Base-by-base conservation (phyloP, 352 stramenopile genomes). In the Globisporangium camurandrum region DNA sequence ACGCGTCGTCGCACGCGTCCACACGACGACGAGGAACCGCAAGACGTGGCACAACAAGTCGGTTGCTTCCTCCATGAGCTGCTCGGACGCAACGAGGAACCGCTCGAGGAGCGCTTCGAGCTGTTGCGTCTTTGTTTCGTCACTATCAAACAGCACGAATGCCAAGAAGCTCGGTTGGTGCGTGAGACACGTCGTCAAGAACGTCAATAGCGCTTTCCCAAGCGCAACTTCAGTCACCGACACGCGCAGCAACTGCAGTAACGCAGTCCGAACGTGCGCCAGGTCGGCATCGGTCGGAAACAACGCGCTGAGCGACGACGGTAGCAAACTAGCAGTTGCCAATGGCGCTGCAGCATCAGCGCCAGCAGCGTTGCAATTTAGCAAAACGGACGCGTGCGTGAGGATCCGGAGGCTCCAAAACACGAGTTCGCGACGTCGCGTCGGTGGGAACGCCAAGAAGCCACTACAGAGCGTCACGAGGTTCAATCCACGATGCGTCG, bases 81-180 rank as follows among this genome's bases (percentile, higher is more conserved):
- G 69, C 41, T 85, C 76, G 3, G 76, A 84, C n/a, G 64, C 49
- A 33, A 71, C 55, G 11, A 88, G 64, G 45, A 86, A 77, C 3
- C 61, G 64, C 38, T 79, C 67, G 17, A 88, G 34, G 28, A 86
- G 51, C 19, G 55, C 49, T 48, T 75, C 58, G 56, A 72, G 56
- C 44, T 55, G 51, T 47, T 57, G 19, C 10, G 57, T 62, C 12
- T 55, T 36, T 26, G 49, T 57, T 0, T 51, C 28, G 37, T 7
- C 31, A 7, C 68, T 54, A 22, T 74, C 71, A 23, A 86, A 71
- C 0, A 86, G 54, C 2, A 88, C 40, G 14, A 73, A 56, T 8
- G 74, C 71, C 6, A 88, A 61, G 34, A 88, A 88, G 7, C 67
- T 69, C 9, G 73, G 76, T 36, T 88, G 76, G 43, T 77, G 62